Conservation (phyloP, 768 basidiomycete genomes). For the Mycena alexandri region DNA sequence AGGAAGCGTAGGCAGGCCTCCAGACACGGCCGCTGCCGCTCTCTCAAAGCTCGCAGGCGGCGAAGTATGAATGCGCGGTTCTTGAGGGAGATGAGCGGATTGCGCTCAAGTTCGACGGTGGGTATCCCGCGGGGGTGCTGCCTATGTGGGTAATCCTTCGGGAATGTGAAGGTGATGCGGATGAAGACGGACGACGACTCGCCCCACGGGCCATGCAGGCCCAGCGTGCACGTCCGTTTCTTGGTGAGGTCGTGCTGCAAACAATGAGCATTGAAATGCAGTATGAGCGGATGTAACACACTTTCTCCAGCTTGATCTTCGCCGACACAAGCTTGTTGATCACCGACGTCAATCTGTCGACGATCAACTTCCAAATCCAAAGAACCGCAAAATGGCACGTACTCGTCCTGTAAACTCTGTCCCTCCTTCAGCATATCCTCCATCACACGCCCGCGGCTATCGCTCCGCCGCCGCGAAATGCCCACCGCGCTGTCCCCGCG, state of each 20-base stretch:
- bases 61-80: slow-evolving; percentile 85
- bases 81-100: slow-evolving; percentile 81
- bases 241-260: slow-evolving; percentile 75
- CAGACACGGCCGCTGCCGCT: slow-evolving; percentile 83
- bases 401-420: slow-evolving; percentile 79
- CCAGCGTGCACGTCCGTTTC: slow-evolving; percentile 85
- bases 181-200: slow-evolving; percentile 86
- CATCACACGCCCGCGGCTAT: slow-evolving; percentile 53
- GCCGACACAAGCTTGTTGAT: slow-evolving; percentile 72
- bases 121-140: slow-evolving; percentile 75
- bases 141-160: slow-evolving; percentile 80
- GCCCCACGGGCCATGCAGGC: slow-evolving; percentile 94
- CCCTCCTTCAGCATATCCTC: slow-evolving; percentile 53
- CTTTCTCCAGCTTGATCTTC: slow-evolving; percentile 90
- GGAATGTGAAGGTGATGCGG: slow-evolving; percentile 91
- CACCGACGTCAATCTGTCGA: slow-evolving; percentile 78
- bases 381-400: slow-evolving; percentile 40
- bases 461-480: slow-evolving; percentile 48
- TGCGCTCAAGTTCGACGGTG: slow-evolving; percentile 85
- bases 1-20: slow-evolving; percentile 88
- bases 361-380: slow-evolving; percentile 5
- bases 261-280: slow-evolving; percentile 21
- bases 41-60: slow-evolving; percentile 78
- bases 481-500: slow-evolving; percentile 37
- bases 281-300: slow-evolving; percentile 42